These are phyloP conservation scores for Termitomyces sp. DNA, from an alignment of 768 basidiomycete genomes.

Conservation along the genomic window DNA sequence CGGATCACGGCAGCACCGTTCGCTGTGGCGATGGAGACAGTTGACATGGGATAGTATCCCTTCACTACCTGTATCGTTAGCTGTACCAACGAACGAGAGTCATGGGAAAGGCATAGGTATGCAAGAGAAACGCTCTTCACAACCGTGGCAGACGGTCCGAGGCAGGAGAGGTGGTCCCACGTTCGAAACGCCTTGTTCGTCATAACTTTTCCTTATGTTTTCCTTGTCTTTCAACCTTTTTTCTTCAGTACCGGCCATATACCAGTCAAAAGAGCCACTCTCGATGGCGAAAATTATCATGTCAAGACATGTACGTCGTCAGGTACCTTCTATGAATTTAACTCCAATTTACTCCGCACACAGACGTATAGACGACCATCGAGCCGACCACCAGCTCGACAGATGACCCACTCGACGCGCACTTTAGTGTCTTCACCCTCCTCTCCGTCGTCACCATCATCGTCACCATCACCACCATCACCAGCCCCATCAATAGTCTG, in stretches of 20 bases:
- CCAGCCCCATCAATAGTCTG: conserved; percentile 16
- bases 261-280: conserved; percentile 34
- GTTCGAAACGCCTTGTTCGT: conserved; percentile 22
- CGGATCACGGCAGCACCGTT: conserved; percentile 9
- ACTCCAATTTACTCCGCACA: neutral
- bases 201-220: neutral
- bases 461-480: conserved; percentile 2
- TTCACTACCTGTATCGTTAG: conserved; percentile 21
- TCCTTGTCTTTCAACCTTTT: neutral
- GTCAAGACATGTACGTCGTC: conserved; percentile 40
- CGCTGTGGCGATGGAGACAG: conserved; percentile 19
- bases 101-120: conserved; percentile 18
- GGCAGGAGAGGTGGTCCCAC: conserved; percentile 17
- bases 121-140: conserved; percentile 14
- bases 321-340: neutral
- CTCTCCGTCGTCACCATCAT: neutral
- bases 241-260: conserved; percentile 32
- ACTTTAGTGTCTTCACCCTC: conserved; percentile 1
- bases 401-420: conserved; percentile 7
- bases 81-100: conserved; percentile 8
- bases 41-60: conserved; percentile 21
- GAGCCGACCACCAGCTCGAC: conserved; percentile 16
- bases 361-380: conserved; percentile 20
- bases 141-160: conserved; percentile 13
- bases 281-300: conserved; percentile 51